Evolutionary conservation across 2,329 filamentous ascomycete genomes (phyloP), one percentile per base, ranked within the genome.

Genomic region (Stachybotrys chartarum): DNA sequence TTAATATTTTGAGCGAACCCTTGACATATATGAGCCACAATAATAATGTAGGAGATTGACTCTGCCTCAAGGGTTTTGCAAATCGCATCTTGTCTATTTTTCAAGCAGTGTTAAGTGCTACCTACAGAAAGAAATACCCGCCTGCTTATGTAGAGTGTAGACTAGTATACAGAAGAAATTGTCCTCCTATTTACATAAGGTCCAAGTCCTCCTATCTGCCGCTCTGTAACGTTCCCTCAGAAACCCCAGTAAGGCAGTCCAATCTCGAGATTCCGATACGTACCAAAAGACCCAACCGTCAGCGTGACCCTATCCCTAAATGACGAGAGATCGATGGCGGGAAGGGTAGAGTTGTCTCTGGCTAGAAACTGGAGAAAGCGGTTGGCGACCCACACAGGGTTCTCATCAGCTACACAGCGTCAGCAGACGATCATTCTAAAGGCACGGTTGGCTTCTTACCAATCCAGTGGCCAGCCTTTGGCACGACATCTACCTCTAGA

Each of bases 401-500:
- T 66, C n/a, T 66, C 64, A 14, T 66, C 64, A 5, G 59, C 64
- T 65, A 47, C 10, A 12, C 18, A 24, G 11, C 45, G 17, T 47
- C 45, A 47, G 45, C 17, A 47, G 39, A 44, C 24, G 4, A 24
- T 24, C 24, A 24, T 24, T 24, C 4, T 24, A 24, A 24, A 24
- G 24, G 39, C 39, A 12, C 11, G 11, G 11, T 44, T 44, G 39
- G n/a, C 39, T 44, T 44, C 60, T 60, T 16, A 65, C 64, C 64
- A 6, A 65, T 58, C 64, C 64, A 66, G 18, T 66, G 64, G 0
- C 64, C 64, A 0, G 64, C 64, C 17, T 66, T 65, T 1, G 64
- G 64, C 6, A 65, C 58, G 1, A 64, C 47, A 1, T 66, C 64
- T 2, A 60, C 7, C 16, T 64, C 53, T 1, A 62, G 2, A 7